These are phyloP conservation scores for Nymphaea thermarum DNA, from an alignment of 164 flowering plant genomes.

Conservation along the genomic window DNA sequence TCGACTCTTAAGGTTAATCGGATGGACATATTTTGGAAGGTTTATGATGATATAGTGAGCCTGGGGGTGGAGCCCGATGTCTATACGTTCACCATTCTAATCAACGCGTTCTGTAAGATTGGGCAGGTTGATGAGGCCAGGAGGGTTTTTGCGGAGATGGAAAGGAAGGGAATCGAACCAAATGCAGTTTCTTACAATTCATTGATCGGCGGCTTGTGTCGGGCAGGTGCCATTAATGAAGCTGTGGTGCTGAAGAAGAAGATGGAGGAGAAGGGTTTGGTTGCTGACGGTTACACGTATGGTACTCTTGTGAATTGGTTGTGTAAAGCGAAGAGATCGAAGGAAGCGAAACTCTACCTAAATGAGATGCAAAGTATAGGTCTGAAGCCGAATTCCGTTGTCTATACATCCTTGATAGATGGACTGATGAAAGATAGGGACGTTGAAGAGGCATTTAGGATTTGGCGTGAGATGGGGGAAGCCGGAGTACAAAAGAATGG, in stretches of 20 bases:
- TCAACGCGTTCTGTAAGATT: constrained; percentile 38
- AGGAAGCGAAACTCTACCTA: constrained; percentile 27
- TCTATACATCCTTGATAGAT: constrained; percentile 36
- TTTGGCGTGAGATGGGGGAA: constrained; percentile 44
- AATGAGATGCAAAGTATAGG: constrained; percentile 37
- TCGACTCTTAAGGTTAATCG: constrained; percentile 36
- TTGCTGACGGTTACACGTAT: constrained; percentile 40
- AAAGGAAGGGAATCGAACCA: constrained; percentile 46
- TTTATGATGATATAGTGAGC: constrained; percentile 39
- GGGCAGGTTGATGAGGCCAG: constrained; percentile 42
- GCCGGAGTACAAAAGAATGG: constrained; percentile 26
- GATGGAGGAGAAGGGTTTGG: constrained; percentile 42
- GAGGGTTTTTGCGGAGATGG: constrained; percentile 47
- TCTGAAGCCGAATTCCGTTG: constrained; percentile 19
- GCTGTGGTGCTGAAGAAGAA: constrained; percentile 39
- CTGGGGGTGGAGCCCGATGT: constrained; percentile 37
- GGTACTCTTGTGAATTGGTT: constrained; percentile 33
- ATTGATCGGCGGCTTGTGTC: constrained; percentile 54
- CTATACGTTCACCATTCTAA: constrained; percentile 47
- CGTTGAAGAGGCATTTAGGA: constrained; percentile 31
- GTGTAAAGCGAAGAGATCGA: constrained; percentile 24
- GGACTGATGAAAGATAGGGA: constrained; percentile 51
- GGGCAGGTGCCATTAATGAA: constrained; percentile 36
- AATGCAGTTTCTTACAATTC: constrained; percentile 44
- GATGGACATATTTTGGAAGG: constrained; percentile 60